Percentiles rank a stretch among this genome's conserved stretches.
phyloP scores from a whole-genome alignment of 306 rosid genomes.

The Carpinus viminea region DNA sequence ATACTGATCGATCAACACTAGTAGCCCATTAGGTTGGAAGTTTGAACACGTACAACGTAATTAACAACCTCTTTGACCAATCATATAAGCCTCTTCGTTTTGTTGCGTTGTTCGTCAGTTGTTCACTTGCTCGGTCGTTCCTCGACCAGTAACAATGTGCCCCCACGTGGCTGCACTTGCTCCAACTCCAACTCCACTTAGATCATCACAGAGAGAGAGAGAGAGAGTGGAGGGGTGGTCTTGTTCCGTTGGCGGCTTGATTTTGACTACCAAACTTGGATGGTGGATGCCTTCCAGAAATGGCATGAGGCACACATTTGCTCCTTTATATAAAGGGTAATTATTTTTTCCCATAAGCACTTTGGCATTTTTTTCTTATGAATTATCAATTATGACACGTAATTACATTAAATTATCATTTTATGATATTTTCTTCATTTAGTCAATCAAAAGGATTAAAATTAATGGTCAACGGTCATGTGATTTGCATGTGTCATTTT shows the following conservation, averaged over 20 bases:
- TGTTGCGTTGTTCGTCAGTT: not conserved
- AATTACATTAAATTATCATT: too few species aligned
- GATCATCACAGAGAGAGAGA: not conserved
- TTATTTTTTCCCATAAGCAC: too few species aligned
- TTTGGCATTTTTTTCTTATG: too few species aligned
- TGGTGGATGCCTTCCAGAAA: not conserved
- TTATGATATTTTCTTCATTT: too few species aligned
- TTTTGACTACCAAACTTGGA: slow-evolving; percentile 1
- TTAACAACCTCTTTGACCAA: not conserved
- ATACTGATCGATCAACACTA: not conserved
- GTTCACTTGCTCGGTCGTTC: not conserved
- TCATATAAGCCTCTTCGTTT: not conserved
- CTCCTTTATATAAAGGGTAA: too few species aligned
- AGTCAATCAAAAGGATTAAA: too few species aligned
- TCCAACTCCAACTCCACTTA: not conserved
- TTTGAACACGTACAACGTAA: not conserved
- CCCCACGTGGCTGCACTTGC: not conserved
- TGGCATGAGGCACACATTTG: not conserved
- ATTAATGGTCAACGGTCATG: too few species aligned
- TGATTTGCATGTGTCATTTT: too few species aligned
- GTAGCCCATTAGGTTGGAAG: slow-evolving; percentile 1
- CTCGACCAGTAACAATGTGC: not conserved
- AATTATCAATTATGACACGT: too few species aligned
- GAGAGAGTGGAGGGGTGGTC: not conserved
- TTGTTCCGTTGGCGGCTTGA: not conserved